Base-by-base conservation (phyloP, 176 grass and related monocot genomes). In the Elaeis guineensis region DNA sequence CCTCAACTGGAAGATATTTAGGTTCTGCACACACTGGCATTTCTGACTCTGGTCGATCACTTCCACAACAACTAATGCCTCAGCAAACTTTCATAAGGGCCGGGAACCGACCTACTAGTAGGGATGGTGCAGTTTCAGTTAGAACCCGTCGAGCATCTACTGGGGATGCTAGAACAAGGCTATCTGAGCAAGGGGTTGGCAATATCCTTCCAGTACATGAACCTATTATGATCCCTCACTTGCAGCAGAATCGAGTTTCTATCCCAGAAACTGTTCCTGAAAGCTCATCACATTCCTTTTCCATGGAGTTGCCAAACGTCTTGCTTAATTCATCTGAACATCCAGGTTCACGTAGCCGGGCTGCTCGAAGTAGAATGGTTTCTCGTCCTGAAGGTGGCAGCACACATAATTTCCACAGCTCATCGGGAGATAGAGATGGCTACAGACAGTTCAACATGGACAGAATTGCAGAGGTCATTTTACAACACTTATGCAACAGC, bases 381-480 rank as follows among this genome's bases (percentile, higher is more conserved):
- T 77, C 56, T 54, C 17, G 0, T 25, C 61, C 53, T 50, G 79
- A 83, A 5, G 65, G 57, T 68, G 67, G 65, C 18, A 30, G 75
- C 12, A 55, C 80, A 18, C 68, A 69, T 54, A 73, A 73, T 57
- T 61, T 61, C 21, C 56, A 64, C 64, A 61, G 23, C 50, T 17
- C 62, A 26, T 32, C 25, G 2, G 11, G 35, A 12, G 35, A 44
- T 44, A 44, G 35, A 11, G 35, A 76, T 26, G 21, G 54, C 39
- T 71, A 85, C 52, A 68, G 84, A 35, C 72, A 5, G 53, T 62
- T 83, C 23, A 80, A 74, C 63, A 76, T 80, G 78, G 83, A 90
- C 65, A 73, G 81, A 49, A 82, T 97, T 67, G 67, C 78, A 50
- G 87, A 97, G 93, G 92, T 97, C 52, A 6, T 71, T 35, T 8